A percentile compares a stretch with the other conserved stretches of the same genome.
phyloP scores from a whole-genome alignment of 805 yeast species.

The Candida argentea region DNA sequence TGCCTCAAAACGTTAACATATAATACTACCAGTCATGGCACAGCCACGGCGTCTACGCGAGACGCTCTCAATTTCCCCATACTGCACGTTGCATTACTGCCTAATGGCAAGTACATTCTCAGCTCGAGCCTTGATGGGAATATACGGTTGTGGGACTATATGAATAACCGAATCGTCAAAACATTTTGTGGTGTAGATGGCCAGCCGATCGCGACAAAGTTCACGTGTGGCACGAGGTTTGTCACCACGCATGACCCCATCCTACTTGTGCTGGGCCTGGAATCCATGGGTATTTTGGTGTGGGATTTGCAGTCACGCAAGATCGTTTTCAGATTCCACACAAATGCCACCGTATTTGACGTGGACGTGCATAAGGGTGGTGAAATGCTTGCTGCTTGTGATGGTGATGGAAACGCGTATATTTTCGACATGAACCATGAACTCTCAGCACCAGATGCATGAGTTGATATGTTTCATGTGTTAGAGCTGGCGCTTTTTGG shows the following conservation, averaged over 20 bases:
- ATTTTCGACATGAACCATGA: slow-evolving; percentile 12
- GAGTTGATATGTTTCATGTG: no score
- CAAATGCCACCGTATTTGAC: slow-evolving; percentile 26
- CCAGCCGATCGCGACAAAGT: slow-evolving; percentile 38
- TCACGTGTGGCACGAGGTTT: slow-evolving; percentile 43
- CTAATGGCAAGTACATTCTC: slow-evolving; percentile 69
- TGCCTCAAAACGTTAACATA: slow-evolving; percentile 84
- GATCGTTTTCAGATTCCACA: slow-evolving; percentile 21
- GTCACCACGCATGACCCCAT: slow-evolving; percentile 27
- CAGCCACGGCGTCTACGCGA: slow-evolving; percentile 46
- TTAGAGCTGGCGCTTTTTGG: no score
- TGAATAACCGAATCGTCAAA: slow-evolving; percentile 70
- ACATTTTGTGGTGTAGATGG: slow-evolving; percentile 34
- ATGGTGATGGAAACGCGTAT: slow-evolving; percentile 12
- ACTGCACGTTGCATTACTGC: slow-evolving; percentile 59
- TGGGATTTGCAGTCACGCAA: slow-evolving; percentile 63
- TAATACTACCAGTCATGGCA: slow-evolving; percentile 51
- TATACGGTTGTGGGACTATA: slow-evolving; percentile 77
- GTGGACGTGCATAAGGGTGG: slow-evolving; percentile 32
- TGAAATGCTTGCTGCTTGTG: slow-evolving; percentile 19
- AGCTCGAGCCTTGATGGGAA: slow-evolving; percentile 77
- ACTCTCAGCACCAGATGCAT: no score
- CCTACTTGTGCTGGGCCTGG: slow-evolving; percentile 53
- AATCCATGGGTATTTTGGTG: slow-evolving; percentile 39
- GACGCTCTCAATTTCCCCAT: slow-evolving; percentile 57